phyloP scores from a whole-genome alignment of 1,284 basidiomycete genomes.

The Schizophyllum amplum region DNA sequence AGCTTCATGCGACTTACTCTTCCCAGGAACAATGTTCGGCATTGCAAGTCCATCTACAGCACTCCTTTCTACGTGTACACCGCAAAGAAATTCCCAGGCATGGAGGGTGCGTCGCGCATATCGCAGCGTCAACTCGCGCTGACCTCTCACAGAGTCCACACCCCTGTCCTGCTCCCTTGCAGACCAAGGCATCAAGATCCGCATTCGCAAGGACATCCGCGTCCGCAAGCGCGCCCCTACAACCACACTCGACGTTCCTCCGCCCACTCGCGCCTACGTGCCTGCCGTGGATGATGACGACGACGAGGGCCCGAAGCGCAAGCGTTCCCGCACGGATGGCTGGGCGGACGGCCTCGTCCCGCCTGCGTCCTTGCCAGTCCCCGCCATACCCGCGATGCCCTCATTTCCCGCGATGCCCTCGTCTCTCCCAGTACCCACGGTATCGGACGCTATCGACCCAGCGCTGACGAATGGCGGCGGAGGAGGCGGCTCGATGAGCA shows the following conservation, averaged over 20 bases:
- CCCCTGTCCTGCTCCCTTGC: slow-evolving; percentile 82
- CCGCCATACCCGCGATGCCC: not conserved
- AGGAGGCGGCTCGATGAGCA: not conserved
- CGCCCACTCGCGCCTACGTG: not conserved
- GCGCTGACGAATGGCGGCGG: not conserved
- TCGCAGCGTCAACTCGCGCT: slow-evolving; percentile 1
- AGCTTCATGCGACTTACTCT: not conserved
- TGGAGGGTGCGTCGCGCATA: slow-evolving; percentile 59
- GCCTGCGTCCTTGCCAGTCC: not conserved
- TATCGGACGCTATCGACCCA: not conserved
- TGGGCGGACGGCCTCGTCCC: not conserved
- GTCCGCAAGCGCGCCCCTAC: slow-evolving; percentile 45
- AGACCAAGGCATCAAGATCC: slow-evolving; percentile 89
- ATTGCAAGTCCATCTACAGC: slow-evolving; percentile 85
- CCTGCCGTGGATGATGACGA: not conserved
- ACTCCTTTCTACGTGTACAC: slow-evolving; percentile 87
- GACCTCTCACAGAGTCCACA: slow-evolving; percentile 60
- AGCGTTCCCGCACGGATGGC: not conserved
- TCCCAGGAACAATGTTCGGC: slow-evolving; percentile 67
- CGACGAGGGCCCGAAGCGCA: not conserved
- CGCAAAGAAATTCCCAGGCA: slow-evolving; percentile 91
- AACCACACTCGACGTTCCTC: not conserved
- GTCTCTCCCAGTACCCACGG: not conserved
- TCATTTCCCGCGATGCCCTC: not conserved
- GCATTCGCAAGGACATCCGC: slow-evolving; percentile 83